A percentile compares a stretch with the other conserved stretches of the same genome.
Evolutionary conservation across 495 filamentous ascomycete genomes (phyloP).

Genomic region (Cercophora scortea): DNA sequence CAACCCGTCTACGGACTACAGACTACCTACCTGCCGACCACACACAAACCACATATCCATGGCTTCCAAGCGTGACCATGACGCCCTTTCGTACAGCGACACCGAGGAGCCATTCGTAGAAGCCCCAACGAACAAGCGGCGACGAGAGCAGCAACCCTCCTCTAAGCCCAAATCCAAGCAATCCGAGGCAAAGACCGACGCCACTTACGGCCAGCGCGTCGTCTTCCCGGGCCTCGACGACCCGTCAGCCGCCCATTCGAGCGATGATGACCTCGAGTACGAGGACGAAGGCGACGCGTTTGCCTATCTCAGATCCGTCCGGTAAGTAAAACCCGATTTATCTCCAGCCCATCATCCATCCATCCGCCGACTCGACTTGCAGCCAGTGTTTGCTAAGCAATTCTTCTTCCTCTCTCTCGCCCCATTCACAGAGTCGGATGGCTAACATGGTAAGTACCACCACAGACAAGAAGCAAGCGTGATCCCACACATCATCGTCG

Average conservation of each 20-base stretch:
- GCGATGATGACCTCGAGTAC: conserved; percentile 45
- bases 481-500: conserved; percentile 59
- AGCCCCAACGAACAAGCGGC: conserved; percentile 20
- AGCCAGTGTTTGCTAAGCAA: conserved; percentile 23
- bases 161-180: conserved; percentile 9
- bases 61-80: too few species aligned
- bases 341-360: conserved; percentile 5
- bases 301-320: conserved; percentile 70
- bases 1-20: too few species aligned
- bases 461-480: conserved; percentile 62
- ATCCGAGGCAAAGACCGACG: conserved; percentile 40
- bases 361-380: conserved; percentile 5
- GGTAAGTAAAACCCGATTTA: conserved; percentile 45
- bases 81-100: too few species aligned
- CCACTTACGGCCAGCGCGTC: conserved; percentile 65
- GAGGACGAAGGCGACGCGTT: conserved; percentile 57
- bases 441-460: conserved; percentile 38
- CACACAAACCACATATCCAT: too few species aligned
- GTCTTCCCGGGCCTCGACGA: conserved; percentile 71
- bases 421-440: conserved; percentile 12
- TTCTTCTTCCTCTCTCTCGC: conserved; percentile 3
- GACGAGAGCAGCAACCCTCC: conserved; percentile 7
- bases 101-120: too few species aligned
- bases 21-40: too few species aligned
- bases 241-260: conserved; percentile 17